Evolutionary conservation across 306 rosid species (phyloP), one percentile per base, ranked within the genome.

Genomic region (Cercis canadensis): DNA sequence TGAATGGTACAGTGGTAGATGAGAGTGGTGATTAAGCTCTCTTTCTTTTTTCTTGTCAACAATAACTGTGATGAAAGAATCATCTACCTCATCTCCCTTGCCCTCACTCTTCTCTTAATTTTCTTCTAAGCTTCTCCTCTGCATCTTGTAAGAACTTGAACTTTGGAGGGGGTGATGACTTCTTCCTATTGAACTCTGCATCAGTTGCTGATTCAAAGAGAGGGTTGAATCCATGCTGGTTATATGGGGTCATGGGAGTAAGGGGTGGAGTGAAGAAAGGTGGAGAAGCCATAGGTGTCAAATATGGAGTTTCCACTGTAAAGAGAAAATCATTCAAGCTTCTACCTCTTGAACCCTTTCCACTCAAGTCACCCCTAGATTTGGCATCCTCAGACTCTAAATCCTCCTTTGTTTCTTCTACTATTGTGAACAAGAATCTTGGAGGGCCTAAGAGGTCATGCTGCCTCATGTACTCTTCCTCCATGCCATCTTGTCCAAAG

Each of bases 131-230:
- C 72, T 94, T 94, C 75, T 94, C 96, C 75, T 94, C 98, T 16
- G 98, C 98, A 61, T 87, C 90, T 62, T 87, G 96, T 70, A 94
- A 81, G 86, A 94, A 94, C 87, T 83, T 94, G 88, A 94, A 94
- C 63, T 87, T 90, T 8, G 98, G 98, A 62, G 98, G 98, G 18
- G 97, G 97, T 17, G 98, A 94, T 32, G 98, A 90, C 68, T 86
- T 89, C 10, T 90, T 54, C 70, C 75, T 83, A 77, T 86, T 94
- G 85, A 93, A 90, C 85, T 93, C 96, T 19, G 97, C 92, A 81
- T 93, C 97, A 45, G 90, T 81, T 65, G 67, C 63, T 70, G 97
- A 85, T 73, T 93, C 97, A 65, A 87, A 85, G 17, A 82, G 94
- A 62, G 92, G 90, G 63, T 77, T 90, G 89, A 88, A 87, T 69